Percentiles rank a stretch among this genome's conserved stretches.
phyloP scores from a whole-genome alignment of 352 stramenopile species.

The Globisporangium canariense region DNA sequence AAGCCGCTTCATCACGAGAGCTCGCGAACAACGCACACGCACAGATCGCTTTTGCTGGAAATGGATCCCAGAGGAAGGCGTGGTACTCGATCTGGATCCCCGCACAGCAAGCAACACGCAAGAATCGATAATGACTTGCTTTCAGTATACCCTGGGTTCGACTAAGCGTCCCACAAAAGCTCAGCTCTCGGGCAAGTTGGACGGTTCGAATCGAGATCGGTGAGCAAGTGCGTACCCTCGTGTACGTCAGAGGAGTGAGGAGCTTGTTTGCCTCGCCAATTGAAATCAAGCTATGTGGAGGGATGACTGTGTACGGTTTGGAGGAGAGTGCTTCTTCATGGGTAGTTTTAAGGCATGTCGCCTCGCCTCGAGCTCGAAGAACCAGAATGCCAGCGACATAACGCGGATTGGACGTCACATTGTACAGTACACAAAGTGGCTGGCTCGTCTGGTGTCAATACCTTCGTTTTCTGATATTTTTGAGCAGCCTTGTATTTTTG shows the following conservation, averaged over 20 bases:
- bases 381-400: constrained; percentile 4
- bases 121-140: background rate
- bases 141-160: background rate
- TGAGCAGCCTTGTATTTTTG: too few relatives aligned
- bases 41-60: background rate
- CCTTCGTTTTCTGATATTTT: background rate
- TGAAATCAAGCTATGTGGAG: background rate
- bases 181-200: background rate
- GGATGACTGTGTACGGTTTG: background rate
- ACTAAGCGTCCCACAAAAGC: constrained; percentile 1
- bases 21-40: too few relatives aligned
- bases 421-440: background rate
- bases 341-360: too few relatives aligned
- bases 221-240: background rate
- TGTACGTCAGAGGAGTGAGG: constrained; percentile 2
- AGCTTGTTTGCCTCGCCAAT: background rate
- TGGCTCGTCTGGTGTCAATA: constrained; percentile 12
- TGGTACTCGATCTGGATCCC: background rate
- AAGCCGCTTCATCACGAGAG: background rate
- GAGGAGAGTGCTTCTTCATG: background rate
- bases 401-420: constrained; percentile 11
- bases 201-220: constrained; percentile 1
- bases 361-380: background rate
- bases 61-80: background rate
- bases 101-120: background rate